Evolutionary conservation across 1,284 basidiomycete species (phyloP).

Genomic region (Cerrena zonata): DNA sequence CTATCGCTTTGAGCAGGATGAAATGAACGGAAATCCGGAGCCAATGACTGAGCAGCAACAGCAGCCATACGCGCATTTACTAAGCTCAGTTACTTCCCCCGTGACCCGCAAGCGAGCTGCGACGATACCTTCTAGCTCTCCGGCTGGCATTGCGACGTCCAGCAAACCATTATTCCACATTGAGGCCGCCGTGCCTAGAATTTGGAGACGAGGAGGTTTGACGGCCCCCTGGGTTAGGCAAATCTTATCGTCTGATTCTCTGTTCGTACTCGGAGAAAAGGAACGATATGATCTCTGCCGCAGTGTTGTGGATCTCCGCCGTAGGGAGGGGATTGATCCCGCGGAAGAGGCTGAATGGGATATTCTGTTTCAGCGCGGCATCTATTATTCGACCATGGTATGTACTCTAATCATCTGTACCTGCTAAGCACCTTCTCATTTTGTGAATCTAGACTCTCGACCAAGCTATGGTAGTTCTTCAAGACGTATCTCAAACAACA

Average conservation of each 20-base stretch:
- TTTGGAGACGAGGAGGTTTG: constrained; percentile 71
- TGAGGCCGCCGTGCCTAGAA: constrained; percentile 32
- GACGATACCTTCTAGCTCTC: constrained; percentile 13
- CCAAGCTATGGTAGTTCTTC: constrained; percentile 68
- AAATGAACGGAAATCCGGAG: too few species aligned
- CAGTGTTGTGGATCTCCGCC: constrained; percentile 68
- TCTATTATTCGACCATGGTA: constrained; percentile 88
- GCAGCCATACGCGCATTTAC: background rate
- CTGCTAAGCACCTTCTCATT: constrained; percentile 3
- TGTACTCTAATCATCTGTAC: constrained; percentile 7
- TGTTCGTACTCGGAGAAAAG: constrained; percentile 77
- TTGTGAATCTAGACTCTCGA: constrained; percentile 55
- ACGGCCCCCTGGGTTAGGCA: constrained; percentile 69
- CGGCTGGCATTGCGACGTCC: background rate
- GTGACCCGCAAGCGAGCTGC: constrained; percentile 13
- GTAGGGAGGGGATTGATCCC: constrained; percentile 42
- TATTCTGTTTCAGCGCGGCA: constrained; percentile 72
- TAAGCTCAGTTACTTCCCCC: background rate
- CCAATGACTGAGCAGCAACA: too few species aligned
- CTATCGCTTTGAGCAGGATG: constrained; percentile 56
- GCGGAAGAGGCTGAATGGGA: constrained; percentile 64
- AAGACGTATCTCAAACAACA: constrained; percentile 68
- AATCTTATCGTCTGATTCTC: constrained; percentile 70
- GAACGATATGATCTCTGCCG: constrained; percentile 78
- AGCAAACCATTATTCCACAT: background rate